Evolutionary conservation across 208 protist genomes (phyloP).

Genomic region (Trypanosoma boissoni): DNA sequence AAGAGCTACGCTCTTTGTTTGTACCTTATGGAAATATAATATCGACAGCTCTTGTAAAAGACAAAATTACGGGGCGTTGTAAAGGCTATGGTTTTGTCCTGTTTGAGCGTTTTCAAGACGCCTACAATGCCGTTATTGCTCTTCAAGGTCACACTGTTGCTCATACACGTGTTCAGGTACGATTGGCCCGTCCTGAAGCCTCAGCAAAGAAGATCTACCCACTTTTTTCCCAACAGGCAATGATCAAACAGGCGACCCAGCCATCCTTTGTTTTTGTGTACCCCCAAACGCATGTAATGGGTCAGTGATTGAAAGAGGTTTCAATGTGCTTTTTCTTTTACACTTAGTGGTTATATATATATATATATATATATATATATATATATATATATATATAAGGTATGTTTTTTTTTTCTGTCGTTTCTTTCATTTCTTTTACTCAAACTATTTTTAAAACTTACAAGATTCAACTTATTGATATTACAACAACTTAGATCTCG

Average conservation of each 20-base stretch:
- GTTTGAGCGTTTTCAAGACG: slow-evolving; percentile 57
- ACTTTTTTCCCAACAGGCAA: slow-evolving; percentile 56
- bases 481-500: slow-evolving; percentile 5
- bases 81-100: slow-evolving; percentile 86
- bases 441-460: slow-evolving; percentile 17
- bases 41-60: slow-evolving; percentile 73
- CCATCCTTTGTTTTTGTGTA: slow-evolving; percentile 31
- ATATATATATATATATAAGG: background rate
- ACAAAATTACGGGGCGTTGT: slow-evolving; percentile 52
- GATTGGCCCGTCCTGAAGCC: slow-evolving; percentile 50
- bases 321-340: slow-evolving; percentile 16
- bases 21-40: slow-evolving; percentile 51
- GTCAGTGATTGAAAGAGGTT: slow-evolving; percentile 15
- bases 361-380: slow-evolving; percentile 15
- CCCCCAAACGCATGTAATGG: slow-evolving; percentile 17
- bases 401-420: slow-evolving; percentile 10
- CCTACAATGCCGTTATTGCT: slow-evolving; percentile 44
- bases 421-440: slow-evolving; percentile 8
- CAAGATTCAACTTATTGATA: slow-evolving; percentile 15
- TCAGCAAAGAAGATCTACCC: slow-evolving; percentile 75
- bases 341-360: background rate
- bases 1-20: slow-evolving; percentile 70
- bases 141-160: slow-evolving; percentile 49
- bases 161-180: slow-evolving; percentile 66
- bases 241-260: slow-evolving; percentile 37